These are phyloP conservation scores for Populus tomentosa DNA, from an alignment of 441 rosid genomes.

Conservation along the genomic window DNA sequence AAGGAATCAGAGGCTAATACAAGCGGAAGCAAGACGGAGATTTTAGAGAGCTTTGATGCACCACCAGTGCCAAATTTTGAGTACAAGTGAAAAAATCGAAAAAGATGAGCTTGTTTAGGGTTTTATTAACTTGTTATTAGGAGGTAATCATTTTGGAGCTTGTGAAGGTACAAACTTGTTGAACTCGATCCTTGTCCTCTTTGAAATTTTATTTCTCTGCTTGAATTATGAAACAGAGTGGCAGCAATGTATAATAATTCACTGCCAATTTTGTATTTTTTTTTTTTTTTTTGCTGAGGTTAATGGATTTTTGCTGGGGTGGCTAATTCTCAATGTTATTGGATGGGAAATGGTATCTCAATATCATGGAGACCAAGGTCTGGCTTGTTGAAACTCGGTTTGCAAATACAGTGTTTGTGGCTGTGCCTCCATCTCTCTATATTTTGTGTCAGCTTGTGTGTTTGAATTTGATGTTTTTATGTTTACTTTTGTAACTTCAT, in stretches of 20 bases:
- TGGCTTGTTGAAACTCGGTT: neutral
- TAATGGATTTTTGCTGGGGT: neutral
- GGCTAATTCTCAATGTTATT: neutral
- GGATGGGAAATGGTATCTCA: neutral
- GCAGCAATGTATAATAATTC: neutral
- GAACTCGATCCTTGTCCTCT: neutral
- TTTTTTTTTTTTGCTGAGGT: neutral
- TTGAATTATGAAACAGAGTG: neutral
- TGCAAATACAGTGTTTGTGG: neutral
- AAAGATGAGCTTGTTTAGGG: neutral
- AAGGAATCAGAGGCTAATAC: constrained; percentile 26
- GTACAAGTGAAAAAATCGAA: constrained; percentile 45
- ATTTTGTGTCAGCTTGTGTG: neutral
- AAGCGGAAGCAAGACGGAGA: constrained; percentile 49
- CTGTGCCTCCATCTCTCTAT: neutral
- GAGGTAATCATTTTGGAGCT: neutral
- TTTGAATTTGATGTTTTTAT: neutral
- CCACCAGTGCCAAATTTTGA: constrained; percentile 73
- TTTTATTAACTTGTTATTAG: neutral
- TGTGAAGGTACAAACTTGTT: neutral
- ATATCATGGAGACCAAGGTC: neutral
- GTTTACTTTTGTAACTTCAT: neutral
- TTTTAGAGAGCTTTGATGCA: constrained; percentile 78
- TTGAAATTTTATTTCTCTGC: neutral
- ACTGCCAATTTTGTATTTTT: neutral